Evolutionary conservation across 345 rosid genomes (phyloP).

Genomic region (Lepidium sativum): DNA sequence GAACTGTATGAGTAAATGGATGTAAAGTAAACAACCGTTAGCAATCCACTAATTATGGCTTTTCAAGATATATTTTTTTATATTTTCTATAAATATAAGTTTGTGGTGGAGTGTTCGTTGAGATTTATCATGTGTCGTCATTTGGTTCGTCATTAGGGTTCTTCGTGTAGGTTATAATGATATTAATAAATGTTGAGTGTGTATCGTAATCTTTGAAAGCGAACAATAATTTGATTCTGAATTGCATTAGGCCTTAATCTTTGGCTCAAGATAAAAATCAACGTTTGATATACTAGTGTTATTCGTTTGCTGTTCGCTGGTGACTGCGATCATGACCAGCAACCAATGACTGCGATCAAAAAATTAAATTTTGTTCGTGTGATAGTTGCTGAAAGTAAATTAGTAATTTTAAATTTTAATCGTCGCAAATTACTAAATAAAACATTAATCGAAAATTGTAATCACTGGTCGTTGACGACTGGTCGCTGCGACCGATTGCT

Average conservation of each 20-base stretch:
- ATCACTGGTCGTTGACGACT: too few species aligned
- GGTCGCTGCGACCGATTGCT: too few species aligned
- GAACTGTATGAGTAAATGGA: slow-evolving; percentile 6
- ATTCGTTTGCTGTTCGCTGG: too few species aligned
- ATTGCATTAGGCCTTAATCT: neutral
- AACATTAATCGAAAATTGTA: too few species aligned
- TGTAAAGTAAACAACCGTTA: neutral
- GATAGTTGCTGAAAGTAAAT: too few species aligned
- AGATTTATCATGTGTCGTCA: slow-evolving; percentile 16
- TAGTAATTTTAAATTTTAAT: too few species aligned
- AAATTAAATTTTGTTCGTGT: too few species aligned
- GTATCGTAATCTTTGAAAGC: neutral
- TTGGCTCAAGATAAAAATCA: neutral
- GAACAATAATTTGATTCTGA: neutral
- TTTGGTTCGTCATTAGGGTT: slow-evolving; percentile 15
- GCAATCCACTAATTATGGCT: slow-evolving; percentile 14
- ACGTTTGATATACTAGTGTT: too few species aligned
- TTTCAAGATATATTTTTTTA: neutral
- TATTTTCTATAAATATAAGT: neutral
- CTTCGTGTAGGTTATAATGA: neutral
- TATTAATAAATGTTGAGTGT: too few species aligned
- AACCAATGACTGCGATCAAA: too few species aligned
- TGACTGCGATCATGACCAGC: too few species aligned
- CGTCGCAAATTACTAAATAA: too few species aligned
- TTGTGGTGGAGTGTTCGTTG: slow-evolving; percentile 20